These are phyloP conservation scores for Prosopis cineraria DNA, from an alignment of 306 rosid species.

Conservation along the genomic window DNA sequence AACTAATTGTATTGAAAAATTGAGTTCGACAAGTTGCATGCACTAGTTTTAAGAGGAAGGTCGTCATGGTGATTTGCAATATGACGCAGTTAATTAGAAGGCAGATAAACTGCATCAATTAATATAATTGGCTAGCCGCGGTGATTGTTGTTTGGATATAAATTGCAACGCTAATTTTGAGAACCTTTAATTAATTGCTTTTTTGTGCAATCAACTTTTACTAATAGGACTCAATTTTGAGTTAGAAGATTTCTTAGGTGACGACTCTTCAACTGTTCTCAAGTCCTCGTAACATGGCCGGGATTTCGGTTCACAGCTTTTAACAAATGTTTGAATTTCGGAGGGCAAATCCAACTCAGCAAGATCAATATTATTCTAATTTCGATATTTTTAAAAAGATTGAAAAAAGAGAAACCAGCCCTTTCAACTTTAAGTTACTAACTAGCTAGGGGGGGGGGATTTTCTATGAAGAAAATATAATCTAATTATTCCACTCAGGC, in stretches of 20 bases:
- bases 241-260: no score
- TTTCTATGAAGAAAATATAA: background rate
- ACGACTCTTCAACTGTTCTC: background rate
- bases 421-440: background rate
- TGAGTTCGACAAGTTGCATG: no score
- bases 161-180: background rate
- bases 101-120: no score
- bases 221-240: no score
- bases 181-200: background rate
- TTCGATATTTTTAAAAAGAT: background rate
- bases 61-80: no score
- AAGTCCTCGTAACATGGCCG: background rate
- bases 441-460: background rate
- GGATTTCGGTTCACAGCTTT: constrained; percentile 30
- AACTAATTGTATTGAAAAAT: no score
- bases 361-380: constrained; percentile 4
- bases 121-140: no score
- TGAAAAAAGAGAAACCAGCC: background rate
- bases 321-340: constrained; percentile 38
- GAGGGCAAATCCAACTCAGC: constrained; percentile 47
- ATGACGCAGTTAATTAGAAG: no score
- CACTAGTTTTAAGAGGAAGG: no score
- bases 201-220: no score
- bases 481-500: constrained; percentile 21
- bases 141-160: no score